Conservation (phyloP, 2,329 filamentous ascomycete genomes). For the Alternaria gaisen region DNA sequence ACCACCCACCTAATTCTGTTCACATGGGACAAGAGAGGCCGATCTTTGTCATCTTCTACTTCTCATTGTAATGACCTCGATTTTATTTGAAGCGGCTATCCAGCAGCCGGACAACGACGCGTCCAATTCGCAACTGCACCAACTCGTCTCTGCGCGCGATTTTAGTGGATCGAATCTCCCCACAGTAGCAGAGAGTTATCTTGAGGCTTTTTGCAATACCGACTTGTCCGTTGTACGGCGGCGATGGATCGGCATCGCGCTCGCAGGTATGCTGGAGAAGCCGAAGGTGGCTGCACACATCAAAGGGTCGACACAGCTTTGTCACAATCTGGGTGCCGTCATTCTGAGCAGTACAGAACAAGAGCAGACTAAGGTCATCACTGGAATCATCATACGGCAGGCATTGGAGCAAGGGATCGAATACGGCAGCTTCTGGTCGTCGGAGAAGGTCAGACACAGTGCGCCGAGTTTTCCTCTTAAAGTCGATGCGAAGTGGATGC, state of each 20-base stretch:
- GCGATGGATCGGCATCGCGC: slow-evolving; percentile 45
- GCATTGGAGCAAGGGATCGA: slow-evolving; percentile 32
- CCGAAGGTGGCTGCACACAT: slow-evolving; percentile 28
- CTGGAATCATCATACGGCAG: slow-evolving; percentile 42
- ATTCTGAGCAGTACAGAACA: slow-evolving; percentile 31
- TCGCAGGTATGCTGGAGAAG: slow-evolving; percentile 37
- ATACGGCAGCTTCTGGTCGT: slow-evolving; percentile 40
- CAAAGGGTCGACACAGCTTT: slow-evolving; percentile 10
- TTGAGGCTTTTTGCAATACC: slow-evolving; percentile 39
- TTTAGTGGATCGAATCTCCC: slow-evolving; percentile 21
- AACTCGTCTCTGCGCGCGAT: slow-evolving; percentile 24
- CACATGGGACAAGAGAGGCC: background rate
- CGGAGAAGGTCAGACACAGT: slow-evolving; percentile 31
- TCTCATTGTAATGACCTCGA: slow-evolving; percentile 23
- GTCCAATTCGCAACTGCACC: slow-evolving; percentile 26
- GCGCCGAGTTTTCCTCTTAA: slow-evolving; percentile 34
- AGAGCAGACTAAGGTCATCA: slow-evolving; percentile 45
- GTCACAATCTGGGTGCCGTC: slow-evolving; percentile 35
- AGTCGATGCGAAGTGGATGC: slow-evolving; percentile 34
- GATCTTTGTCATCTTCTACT: background rate
- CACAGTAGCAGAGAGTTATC: slow-evolving; percentile 31
- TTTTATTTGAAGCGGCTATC: slow-evolving; percentile 33
- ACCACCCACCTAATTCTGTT: background rate
- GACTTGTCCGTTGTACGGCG: slow-evolving; percentile 25
- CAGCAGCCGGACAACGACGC: slow-evolving; percentile 30